phyloP scores from a whole-genome alignment of 345 rosid genomes.

The Noccaea bulbosa region DNA sequence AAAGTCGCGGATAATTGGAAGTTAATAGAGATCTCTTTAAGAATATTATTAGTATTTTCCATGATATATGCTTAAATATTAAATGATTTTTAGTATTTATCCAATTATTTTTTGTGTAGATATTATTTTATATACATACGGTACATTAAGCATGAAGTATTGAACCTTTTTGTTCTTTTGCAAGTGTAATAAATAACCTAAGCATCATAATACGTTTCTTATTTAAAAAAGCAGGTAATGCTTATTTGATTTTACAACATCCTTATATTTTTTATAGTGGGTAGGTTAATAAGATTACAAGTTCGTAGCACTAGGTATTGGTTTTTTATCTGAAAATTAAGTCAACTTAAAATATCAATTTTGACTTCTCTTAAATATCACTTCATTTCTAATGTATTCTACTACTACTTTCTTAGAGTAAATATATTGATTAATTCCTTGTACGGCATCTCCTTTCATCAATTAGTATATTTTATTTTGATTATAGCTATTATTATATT shows the following conservation, averaged over 20 bases:
- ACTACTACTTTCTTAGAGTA: constrained; percentile 1
- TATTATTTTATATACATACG: neutral
- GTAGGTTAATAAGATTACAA: neutral
- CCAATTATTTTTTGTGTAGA: neutral
- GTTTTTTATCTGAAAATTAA: neutral
- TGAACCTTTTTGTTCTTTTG: constrained; percentile 1
- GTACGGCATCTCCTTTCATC: constrained; percentile 1
- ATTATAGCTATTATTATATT: neutral
- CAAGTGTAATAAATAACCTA: neutral
- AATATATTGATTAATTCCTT: neutral
- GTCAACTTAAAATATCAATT: neutral
- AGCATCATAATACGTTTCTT: constrained; percentile 1
- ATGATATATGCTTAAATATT: neutral
- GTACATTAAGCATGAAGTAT: constrained; percentile 1
- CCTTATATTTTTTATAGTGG: neutral
- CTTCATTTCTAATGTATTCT: neutral
- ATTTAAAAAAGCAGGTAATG: neutral
- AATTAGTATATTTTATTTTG: neutral
- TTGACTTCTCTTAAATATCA: neutral
- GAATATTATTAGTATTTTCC: neutral
- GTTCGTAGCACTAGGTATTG: constrained; percentile 1
- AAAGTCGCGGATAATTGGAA: constrained; percentile 1
- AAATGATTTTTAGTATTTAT: neutral
- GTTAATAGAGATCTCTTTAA: neutral
- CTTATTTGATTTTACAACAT: neutral